Evolutionary conservation across 306 rosid species (phyloP).

Genomic region (Castanopsis chinensis): DNA sequence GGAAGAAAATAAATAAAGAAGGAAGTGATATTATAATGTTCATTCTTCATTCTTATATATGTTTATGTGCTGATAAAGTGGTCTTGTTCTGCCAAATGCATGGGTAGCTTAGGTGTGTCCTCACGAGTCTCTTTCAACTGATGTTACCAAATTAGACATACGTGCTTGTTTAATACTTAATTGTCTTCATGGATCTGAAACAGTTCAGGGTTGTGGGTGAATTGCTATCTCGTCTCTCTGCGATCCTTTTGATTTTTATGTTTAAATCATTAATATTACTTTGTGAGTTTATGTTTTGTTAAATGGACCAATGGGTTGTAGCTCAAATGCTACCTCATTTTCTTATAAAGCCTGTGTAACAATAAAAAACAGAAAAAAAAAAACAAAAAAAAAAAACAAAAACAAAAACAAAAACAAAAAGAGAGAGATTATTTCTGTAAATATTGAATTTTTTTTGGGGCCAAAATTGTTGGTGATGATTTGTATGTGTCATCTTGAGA

Average conservation of each 20-base stretch:
- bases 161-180: slow-evolving; percentile 4
- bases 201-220: slow-evolving; percentile 66
- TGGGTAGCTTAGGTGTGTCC: neutral
- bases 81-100: neutral
- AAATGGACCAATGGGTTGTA: slow-evolving; percentile 51
- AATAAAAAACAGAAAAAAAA: no score
- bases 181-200: slow-evolving; percentile 26
- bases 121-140: neutral
- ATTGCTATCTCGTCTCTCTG: slow-evolving; percentile 53
- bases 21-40: neutral
- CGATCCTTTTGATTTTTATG: slow-evolving; percentile 15
- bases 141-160: neutral
- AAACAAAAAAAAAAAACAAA: no score
- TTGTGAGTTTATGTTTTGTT: slow-evolving; percentile 6
- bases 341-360: no score
- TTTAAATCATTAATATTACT: slow-evolving; percentile 1
- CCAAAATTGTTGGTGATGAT: neutral
- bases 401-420: no score
- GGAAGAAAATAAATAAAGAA: neutral
- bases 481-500: neutral
- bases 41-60: neutral
- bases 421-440: no score
- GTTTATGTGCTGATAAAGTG: neutral
- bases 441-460: neutral
- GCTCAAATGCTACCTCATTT: slow-evolving; percentile 5